These are phyloP conservation scores for Cyberlindnera euphorbiiphila DNA, from an alignment of 805 yeast genomes.

Conservation along the genomic window DNA sequence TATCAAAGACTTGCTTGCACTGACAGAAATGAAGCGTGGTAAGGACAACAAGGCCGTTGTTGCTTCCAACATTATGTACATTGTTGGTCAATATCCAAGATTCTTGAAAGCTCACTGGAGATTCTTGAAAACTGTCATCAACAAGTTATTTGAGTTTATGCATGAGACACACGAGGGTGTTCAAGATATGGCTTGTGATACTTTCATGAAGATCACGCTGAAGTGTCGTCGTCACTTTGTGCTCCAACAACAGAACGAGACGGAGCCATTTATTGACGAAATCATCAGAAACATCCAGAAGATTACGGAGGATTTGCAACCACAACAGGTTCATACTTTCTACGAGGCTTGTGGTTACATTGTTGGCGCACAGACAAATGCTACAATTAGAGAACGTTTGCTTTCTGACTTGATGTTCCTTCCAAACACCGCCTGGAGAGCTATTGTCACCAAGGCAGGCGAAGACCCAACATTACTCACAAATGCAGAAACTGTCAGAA, in stretches of 20 bases:
- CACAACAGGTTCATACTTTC: conserved; percentile 97
- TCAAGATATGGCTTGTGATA: conserved; percentile 99
- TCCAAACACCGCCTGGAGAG: conserved; percentile 94
- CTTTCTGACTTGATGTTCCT: conserved; percentile 78
- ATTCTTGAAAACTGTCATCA: conserved; percentile 90
- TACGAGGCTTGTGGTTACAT: conserved; percentile 97
- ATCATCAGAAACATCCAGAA: conserved; percentile 78
- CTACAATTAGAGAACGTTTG: conserved; percentile 64
- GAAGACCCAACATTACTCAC: conserved; percentile 76
- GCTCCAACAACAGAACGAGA: conserved; percentile 77
- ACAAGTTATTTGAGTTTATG: conserved; percentile 96
- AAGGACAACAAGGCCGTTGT: conserved; percentile 98
- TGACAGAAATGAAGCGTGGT: conserved; percentile 95
- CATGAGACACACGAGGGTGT: conserved; percentile 99
- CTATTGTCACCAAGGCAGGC: conserved; percentile 80
- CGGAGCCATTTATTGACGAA: conserved; percentile 87
- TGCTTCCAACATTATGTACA: conserved; percentile 99
- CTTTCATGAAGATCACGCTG: conserved; percentile 90
- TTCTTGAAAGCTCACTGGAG: conserved; percentile 98
- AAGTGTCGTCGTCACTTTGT: conserved; percentile 96
- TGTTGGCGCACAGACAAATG: conserved; percentile 77
- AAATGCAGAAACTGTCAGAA: conserved; percentile 82
- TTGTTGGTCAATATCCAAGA: conserved; percentile 98
- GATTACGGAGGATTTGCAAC: conserved; percentile 88
- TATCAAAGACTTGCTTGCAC: conserved; percentile 83